Evolutionary conservation across 371 early-diverging fungal genomes (phyloP), one percentile per base, ranked within the genome.

Genomic region (Apophysomyces ossiformis): DNA sequence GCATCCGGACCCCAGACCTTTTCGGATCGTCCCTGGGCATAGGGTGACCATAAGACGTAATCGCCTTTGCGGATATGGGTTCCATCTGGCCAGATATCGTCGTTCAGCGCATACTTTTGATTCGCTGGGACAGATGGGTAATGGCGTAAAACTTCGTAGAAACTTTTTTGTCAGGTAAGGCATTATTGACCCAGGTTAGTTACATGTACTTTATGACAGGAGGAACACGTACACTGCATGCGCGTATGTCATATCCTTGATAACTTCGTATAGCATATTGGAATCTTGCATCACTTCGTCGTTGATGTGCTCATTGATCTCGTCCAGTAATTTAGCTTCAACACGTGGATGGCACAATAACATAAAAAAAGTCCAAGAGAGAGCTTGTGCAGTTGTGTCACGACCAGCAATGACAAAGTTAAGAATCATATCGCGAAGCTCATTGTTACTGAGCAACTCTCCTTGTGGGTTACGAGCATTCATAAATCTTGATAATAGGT

Each of bases 91-190:
- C 89, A 80, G 2, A 87, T 66, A 70, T 89, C 89, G 64, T 90
- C 91, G 12, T 85, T 68, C 21, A 89, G 66, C 7, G 89, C 90
- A 37, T 74, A 69, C 75, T 92, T 92, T 45, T 81, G 71, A 37
- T 90, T 87, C 5, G 57, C 66, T 45, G 94, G 93, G 0, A 94
- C 92, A 11, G 86, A 83, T 0, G 93, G 92, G 70, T 89, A 83
- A 8, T 92, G 72, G 13, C 93, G 83, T 6, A 93, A 69, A 0
- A 88, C 79, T 71, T 94, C 94, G 60, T 79, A 78, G 60, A 84
- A 80, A 21, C 66, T 37, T 58, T n/a, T 37, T 15, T 47, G 7
- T 26, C 32, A 26, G 32, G 32, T 26, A 26, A 26, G 1, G 86
- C 69, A 43, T 85, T 87, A 37, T 74, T 4, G n/a, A 67, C 75